These are phyloP conservation scores for Priceomyces carsonii DNA, from an alignment of 805 yeast species.

Conservation along the genomic window DNA sequence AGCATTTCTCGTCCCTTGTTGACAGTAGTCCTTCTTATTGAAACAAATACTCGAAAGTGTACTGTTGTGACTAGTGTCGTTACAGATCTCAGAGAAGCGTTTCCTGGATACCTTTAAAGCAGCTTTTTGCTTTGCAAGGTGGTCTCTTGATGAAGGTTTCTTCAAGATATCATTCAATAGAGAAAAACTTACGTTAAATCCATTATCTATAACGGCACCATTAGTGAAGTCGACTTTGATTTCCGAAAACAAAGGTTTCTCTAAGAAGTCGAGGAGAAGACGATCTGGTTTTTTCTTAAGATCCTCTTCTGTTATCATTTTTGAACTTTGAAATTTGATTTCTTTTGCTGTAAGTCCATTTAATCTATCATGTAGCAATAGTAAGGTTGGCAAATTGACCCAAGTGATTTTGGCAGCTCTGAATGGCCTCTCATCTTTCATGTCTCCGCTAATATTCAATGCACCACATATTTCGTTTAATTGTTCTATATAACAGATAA, in stretches of 20 bases:
- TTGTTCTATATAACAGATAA: not conserved
- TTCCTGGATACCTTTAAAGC: slow-evolving; percentile 34
- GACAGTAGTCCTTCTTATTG: slow-evolving; percentile 16
- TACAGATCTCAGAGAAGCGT: slow-evolving; percentile 55
- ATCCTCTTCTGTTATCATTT: not conserved
- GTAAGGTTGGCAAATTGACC: slow-evolving; percentile 15
- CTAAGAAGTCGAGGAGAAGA: slow-evolving; percentile 9
- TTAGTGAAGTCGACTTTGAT: slow-evolving; percentile 6
- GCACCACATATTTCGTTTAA: slow-evolving; percentile 21
- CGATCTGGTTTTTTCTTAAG: not conserved
- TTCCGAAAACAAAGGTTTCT: slow-evolving; percentile 11
- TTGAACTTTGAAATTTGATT: slow-evolving; percentile 1
- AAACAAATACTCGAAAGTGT: slow-evolving; percentile 24
- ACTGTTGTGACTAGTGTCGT: slow-evolving; percentile 36
- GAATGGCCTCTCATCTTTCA: not conserved
- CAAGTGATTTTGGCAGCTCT: slow-evolving; percentile 7
- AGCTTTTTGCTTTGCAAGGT: slow-evolving; percentile 41
- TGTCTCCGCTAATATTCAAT: slow-evolving; percentile 10
- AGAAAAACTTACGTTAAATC: slow-evolving; percentile 5
- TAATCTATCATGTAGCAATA: slow-evolving; percentile 14
- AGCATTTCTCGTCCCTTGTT: slow-evolving; percentile 3
- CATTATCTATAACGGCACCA: slow-evolving; percentile 6
- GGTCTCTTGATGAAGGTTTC: slow-evolving; percentile 40
- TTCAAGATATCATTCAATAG: slow-evolving; percentile 20
- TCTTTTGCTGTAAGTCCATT: slow-evolving; percentile 6